Base-by-base conservation (phyloP, 306 rosid species). In the Vigna hirtella region DNA sequence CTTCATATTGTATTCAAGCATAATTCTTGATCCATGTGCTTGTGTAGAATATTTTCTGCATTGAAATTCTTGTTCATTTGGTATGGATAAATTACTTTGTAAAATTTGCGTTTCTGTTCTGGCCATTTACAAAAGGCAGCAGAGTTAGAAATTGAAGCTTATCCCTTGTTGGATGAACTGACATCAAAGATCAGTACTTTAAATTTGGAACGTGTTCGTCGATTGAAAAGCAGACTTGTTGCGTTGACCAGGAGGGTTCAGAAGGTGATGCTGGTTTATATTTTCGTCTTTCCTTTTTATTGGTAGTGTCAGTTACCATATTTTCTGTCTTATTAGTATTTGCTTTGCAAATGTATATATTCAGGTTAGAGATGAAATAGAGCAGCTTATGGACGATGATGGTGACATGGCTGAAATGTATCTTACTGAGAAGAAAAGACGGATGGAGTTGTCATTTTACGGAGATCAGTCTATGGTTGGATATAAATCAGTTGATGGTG, bases 331-430 rank as follows among this genome's bases (percentile, higher is more conserved):
- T 48, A 42, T 16, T 45, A 56, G 9, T 22, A 59, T 79, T 74
- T 72, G 22, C 38, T 76, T 69, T 79, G 70, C 45, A 77, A 78
- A 67, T 85, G 58, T 74, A 55, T 81, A 34, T 75, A 77, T 80
- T 75, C 78, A 95, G 99, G 99, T 93, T 85, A 91, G 99, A 74
- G 99, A 95, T 72, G 99, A 95, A 89, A 93, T 95, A 85, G 99
- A 95, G 87, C 99, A 95, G 86, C 98, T 95, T 78, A 95, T 95
- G 99, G 99, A 95, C 58, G 99, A 95, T 87, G 99, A 95, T 80
- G 99, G 97, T 45, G 99, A 95, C 84, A 95, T 95, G 99, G 98
- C 99, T 30, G 99, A 95, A 90, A 91, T 95, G 99, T 95, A 95
- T 70, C 96, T 95, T 36, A 91, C 99, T 0, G 98, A 95, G 90